Conservation (phyloP, 164 flowering plant genomes). For the Liriodendron chinense region DNA sequence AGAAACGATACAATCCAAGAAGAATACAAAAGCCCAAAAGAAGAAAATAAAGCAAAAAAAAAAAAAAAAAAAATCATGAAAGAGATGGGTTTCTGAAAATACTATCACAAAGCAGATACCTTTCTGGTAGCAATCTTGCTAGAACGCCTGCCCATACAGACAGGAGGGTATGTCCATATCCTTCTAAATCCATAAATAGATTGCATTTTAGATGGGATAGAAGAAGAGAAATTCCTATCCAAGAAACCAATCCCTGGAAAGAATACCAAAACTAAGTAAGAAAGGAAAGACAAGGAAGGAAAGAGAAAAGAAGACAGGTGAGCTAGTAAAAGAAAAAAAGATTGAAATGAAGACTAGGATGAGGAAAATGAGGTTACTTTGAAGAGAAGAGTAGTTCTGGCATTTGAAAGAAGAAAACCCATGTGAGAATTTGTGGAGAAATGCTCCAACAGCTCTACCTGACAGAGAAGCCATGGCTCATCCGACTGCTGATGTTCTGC, state of each 20-base stretch:
- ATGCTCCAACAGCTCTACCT: slow-evolving; percentile 41
- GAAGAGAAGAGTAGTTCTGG: slow-evolving; percentile 24
- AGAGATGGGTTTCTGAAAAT: neutral
- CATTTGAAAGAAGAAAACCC: slow-evolving; percentile 37
- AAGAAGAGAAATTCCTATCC: slow-evolving; percentile 21
- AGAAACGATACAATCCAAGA: neutral
- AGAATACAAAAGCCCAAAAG: neutral
- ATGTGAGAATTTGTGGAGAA: slow-evolving; percentile 45
- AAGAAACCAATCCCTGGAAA: slow-evolving; percentile 29
- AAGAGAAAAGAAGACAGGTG: no score
- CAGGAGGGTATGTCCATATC: slow-evolving; percentile 67
- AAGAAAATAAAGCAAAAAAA: neutral
- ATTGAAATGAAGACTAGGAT: neutral
- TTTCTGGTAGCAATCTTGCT: slow-evolving; percentile 90
- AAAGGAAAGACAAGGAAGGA: neutral
- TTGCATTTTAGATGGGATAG: slow-evolving; percentile 20
- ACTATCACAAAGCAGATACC: slow-evolving; percentile 34
- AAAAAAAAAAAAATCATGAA: neutral
- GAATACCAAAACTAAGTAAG: slow-evolving; percentile 7
- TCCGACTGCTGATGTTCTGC: neutral
- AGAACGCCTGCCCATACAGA: slow-evolving; percentile 94
- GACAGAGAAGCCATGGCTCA: slow-evolving; percentile 28
- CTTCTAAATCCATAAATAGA: slow-evolving; percentile 31
- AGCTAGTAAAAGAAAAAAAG: neutral
- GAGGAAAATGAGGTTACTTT: slow-evolving; percentile 19